Base-by-base conservation (phyloP, 148 eudicot genomes). In the Fagopyrum esculentum region DNA sequence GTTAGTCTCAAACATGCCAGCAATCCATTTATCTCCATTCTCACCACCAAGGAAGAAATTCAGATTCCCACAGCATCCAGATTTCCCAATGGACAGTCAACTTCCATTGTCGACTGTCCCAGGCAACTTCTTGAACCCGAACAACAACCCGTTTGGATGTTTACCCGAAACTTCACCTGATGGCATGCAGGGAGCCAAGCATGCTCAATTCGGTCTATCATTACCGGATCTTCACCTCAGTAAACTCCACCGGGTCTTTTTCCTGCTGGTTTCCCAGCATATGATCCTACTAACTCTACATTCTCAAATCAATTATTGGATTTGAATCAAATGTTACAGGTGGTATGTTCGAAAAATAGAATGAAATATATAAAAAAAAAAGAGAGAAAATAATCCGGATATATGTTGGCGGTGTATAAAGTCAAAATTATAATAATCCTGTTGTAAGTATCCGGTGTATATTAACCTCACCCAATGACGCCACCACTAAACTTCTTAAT, bases 151-250 rank as follows among this genome's bases (percentile, higher is more conserved):
- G 57, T 85, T 81, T 26, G 80, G 86, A 75, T 84, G 83, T 81
- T 82, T 83, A 77, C 86, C 89, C 75, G 83, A 84, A 74, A 86
- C 74, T 84, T 85, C 84, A 78, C 92, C 96, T 93, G 98, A 89
- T 88, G 93, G 98, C 96, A 90, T 94, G 90, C 98, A 93, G 98
- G 98, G 97, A 89, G 98, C 98, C 98, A 93, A 97, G 98, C 98
- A 93, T 82, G 85, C 97, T 86, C 96, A 86, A 77, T 88, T 86
- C 77, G 86, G 90, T 84, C 82, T 90, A 81, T 84, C 93, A 35
- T 64, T 88, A 81, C 83, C 97, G 68, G 88, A 88, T 83, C 80
- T 86, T 68, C 92, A 92, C 78, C 73, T 83, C 78, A 88, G 82
- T 76, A 88, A 87, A 71, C 75, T 88, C 50, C 91, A 81, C 79